Evolutionary conservation across 192 early-diverging fungal genomes (phyloP), one percentile per base, ranked within the genome.

Genomic region (Dimargaris cristalligena): DNA sequence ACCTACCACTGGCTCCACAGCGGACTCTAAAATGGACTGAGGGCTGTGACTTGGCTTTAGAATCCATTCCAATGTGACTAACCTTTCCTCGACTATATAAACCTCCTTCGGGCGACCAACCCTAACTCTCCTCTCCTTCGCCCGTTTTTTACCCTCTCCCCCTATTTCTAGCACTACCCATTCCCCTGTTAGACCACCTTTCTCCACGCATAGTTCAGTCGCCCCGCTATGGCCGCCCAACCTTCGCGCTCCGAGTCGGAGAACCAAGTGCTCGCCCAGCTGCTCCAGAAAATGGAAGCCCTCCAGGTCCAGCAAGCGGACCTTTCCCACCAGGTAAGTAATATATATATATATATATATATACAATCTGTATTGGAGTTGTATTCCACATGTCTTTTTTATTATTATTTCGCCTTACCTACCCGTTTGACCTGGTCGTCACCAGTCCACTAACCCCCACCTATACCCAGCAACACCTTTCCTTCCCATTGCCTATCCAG

Each of bases 241-340:
- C 6, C 1, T 47, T 3, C 46, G 46, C n/a, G 46, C 25, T 25
- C 20, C n/a, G 2, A 18, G 3, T 47, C 46, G 46, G 46, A 47
- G 3, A 47, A 6, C 25, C n/a, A 18, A 18, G 25, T 25, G 3
- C 25, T 47, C n/a, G 32, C 52, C 52, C 52, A 28, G n/a, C 28
- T 54, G 20, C 52, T 54, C 23, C 23, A n/a, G 2, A 57, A 57
- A 26, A n/a, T 57, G 55, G 55, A 57, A 3, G 33, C 33, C 16
- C 55, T 57, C 2, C n/a, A 34, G 6, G n/a, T 34, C 32, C 55
- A 57, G 33, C 55, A 57, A 26, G 34, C 18, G 34, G 55, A 57
- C 16, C 20, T 57, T 14, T 23, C 26, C 3, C 32, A n/a, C 33
- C 30, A 57, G 49, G 49, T 50, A 50, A 20, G 49, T 48, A 41